Conservation (phyloP, 805 yeast genomes). For the Vanderwaltozyma tropicalis region DNA sequence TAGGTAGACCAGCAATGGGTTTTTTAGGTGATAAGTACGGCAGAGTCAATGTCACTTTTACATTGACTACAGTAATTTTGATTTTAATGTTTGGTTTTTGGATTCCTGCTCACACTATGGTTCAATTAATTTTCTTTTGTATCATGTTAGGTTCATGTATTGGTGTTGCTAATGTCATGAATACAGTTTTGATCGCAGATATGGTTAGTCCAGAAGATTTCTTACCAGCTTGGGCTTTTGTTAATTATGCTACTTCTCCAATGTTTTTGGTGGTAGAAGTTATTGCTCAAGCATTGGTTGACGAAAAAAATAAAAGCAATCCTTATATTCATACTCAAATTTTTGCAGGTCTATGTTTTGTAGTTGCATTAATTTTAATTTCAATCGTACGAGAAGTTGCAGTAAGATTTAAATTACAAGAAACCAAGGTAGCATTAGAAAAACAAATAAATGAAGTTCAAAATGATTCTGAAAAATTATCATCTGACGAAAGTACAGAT, state of each 20-base stretch:
- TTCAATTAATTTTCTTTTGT: conserved; percentile 33
- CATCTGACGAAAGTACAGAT: conserved; percentile 6
- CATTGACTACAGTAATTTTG: conserved; percentile 28
- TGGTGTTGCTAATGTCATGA: conserved; percentile 38
- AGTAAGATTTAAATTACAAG: conserved; percentile 22
- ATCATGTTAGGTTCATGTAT: conserved; percentile 35
- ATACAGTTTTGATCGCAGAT: conserved; percentile 34
- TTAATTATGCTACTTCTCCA: conserved; percentile 25
- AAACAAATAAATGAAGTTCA: conserved; percentile 2
- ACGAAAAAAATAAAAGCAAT: conserved; percentile 5
- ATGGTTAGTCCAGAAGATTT: conserved; percentile 30
- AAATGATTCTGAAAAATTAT: conserved; percentile 1
- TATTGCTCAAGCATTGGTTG: conserved; percentile 41
- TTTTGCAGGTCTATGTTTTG: conserved; percentile 43
- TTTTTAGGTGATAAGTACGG: conserved; percentile 36
- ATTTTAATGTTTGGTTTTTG: conserved; percentile 38
- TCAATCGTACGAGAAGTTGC: conserved; percentile 43
- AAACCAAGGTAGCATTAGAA: conserved; percentile 1
- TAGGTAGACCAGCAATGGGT: conserved; percentile 44
- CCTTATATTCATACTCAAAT: conserved; percentile 54
- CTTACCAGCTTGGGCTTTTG: conserved; percentile 32
- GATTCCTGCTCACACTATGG: conserved; percentile 37
- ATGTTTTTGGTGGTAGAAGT: conserved; percentile 40
- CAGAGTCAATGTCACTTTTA: conserved; percentile 35
- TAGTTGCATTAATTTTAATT: conserved; percentile 34